Evolutionary conservation across 106 monocot genomes (phyloP).

Genomic region (Amphibolis antarctica): DNA sequence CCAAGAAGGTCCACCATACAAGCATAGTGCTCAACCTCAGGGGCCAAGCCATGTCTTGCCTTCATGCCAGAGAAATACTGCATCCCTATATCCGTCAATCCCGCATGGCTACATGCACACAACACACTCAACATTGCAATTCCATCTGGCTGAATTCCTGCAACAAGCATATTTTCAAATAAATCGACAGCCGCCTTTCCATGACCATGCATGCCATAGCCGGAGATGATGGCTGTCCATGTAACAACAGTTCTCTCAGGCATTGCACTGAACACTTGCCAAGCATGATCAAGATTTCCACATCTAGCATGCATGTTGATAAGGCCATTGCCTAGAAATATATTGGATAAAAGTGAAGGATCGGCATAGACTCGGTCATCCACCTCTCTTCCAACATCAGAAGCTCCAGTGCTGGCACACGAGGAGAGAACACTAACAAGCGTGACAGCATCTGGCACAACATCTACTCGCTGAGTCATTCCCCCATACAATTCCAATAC

Average conservation of each 20-base stretch:
- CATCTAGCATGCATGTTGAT: constrained; percentile 67
- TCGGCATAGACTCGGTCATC: constrained; percentile 12
- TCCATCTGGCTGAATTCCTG: constrained; percentile 42
- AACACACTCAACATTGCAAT: constrained; percentile 54
- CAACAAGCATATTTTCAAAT: constrained; percentile 38
- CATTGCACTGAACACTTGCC: constrained; percentile 48
- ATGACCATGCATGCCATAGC: constrained; percentile 50
- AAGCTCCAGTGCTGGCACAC: constrained; percentile 50
- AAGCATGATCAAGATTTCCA: constrained; percentile 33
- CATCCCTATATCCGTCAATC: constrained; percentile 38
- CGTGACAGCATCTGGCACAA: constrained; percentile 48
- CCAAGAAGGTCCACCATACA: constrained; percentile 78
- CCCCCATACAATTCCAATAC: constrained; percentile 38
- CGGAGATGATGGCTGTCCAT: constrained; percentile 62
- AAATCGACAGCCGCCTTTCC: constrained; percentile 32
- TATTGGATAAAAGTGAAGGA: constrained; percentile 11
- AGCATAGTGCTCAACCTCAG: constrained; percentile 48
- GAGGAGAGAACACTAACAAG: constrained; percentile 57
- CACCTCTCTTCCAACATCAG: constrained; percentile 28
- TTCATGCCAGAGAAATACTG: constrained; percentile 40
- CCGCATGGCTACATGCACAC: constrained; percentile 67
- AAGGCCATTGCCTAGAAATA: constrained; percentile 43
- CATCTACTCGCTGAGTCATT: constrained; percentile 12
- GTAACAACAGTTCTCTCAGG: constrained; percentile 41
- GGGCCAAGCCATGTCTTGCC: constrained; percentile 19